Conservation (phyloP, 2,329 filamentous ascomycete species). For the Fusarium citri region DNA sequence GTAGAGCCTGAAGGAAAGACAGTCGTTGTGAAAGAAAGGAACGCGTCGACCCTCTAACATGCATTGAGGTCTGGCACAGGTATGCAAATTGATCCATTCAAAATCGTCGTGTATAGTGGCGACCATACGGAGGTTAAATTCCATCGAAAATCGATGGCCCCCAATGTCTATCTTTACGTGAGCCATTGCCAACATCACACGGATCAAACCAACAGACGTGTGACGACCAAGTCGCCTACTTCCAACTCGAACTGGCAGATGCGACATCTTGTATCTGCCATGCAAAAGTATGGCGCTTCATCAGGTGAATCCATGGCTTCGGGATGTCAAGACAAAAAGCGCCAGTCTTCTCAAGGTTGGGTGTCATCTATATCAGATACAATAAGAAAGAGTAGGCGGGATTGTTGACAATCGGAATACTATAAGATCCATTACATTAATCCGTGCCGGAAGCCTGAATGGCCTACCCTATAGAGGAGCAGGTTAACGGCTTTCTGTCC, state of each 20-base stretch:
- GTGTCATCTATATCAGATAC: background rate
- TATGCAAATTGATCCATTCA: conserved; percentile 22
- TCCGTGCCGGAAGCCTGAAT: background rate
- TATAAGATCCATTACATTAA: too few relatives aligned
- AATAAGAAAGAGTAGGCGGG: too few relatives aligned
- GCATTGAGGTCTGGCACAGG: conserved; percentile 1
- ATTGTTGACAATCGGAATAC: background rate
- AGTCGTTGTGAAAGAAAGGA: conserved; percentile 22
- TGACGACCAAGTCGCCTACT: conserved; percentile 20
- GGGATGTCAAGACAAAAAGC: background rate
- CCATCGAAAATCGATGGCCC: conserved; percentile 15
- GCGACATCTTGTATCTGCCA: conserved; percentile 27
- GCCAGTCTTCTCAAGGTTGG: background rate
- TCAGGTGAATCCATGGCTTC: background rate
- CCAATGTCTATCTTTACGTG: conserved; percentile 10
- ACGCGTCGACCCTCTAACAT: background rate
- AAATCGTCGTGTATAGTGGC: conserved; percentile 7
- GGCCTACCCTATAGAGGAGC: conserved; percentile 11
- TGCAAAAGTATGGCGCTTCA: conserved; percentile 28
- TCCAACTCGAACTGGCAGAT: conserved; percentile 24
- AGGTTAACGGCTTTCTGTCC: background rate
- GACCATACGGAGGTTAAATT: background rate
- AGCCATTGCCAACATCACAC: background rate
- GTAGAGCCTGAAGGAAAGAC: conserved; percentile 21
- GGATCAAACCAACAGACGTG: conserved; percentile 18